Percentiles rank a stretch among this genome's conserved stretches.
Evolutionary conservation across 2,329 filamentous ascomycete species (phyloP).

Genomic region (Phaeoacremonium minimum): DNA sequence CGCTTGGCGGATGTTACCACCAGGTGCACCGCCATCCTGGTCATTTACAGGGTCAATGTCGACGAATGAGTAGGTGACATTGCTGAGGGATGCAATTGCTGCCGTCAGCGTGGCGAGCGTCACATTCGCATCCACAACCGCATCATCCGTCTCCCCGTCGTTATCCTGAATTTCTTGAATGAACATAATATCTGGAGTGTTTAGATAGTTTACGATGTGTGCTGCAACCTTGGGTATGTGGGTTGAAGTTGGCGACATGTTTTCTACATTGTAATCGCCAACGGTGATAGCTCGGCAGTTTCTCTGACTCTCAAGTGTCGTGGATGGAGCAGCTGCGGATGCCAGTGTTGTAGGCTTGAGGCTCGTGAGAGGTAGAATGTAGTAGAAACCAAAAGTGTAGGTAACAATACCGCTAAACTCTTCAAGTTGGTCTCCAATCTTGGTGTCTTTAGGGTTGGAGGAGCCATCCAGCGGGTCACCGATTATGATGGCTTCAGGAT

Average conservation of each 20-base stretch:
- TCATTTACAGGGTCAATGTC: slow-evolving; percentile 56
- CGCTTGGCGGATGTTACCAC: slow-evolving; percentile 67
- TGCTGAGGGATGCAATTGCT: slow-evolving; percentile 41
- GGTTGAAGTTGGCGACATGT: slow-evolving; percentile 52
- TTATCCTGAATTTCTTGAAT: slow-evolving; percentile 70
- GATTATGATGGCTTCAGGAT: slow-evolving; percentile 66
- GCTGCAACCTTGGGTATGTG: slow-evolving; percentile 55
- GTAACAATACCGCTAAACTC: slow-evolving; percentile 67
- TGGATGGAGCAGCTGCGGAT: slow-evolving; percentile 42
- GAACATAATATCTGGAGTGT: slow-evolving; percentile 61
- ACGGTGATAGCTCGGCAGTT: slow-evolving; percentile 59
- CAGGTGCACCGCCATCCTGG: slow-evolving; percentile 61
- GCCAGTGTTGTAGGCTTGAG: slow-evolving; percentile 41
- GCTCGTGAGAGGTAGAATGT: slow-evolving; percentile 59
- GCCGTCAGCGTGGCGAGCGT: slow-evolving; percentile 53
- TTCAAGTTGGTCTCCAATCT: slow-evolving; percentile 59
- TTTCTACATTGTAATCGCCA: slow-evolving; percentile 68
- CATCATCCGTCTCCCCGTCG: slow-evolving; percentile 57
- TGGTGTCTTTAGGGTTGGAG: slow-evolving; percentile 52
- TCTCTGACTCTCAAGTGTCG: slow-evolving; percentile 48
- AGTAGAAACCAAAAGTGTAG: slow-evolving; percentile 65
- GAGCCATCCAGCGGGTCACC: slow-evolving; percentile 62
- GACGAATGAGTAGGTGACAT: slow-evolving; percentile 52
- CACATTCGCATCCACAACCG: slow-evolving; percentile 47
- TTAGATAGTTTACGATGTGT: slow-evolving; percentile 62